Evolutionary conservation across 129 eudicot genomes (phyloP).

Genomic region (Flaveria brownii): DNA sequence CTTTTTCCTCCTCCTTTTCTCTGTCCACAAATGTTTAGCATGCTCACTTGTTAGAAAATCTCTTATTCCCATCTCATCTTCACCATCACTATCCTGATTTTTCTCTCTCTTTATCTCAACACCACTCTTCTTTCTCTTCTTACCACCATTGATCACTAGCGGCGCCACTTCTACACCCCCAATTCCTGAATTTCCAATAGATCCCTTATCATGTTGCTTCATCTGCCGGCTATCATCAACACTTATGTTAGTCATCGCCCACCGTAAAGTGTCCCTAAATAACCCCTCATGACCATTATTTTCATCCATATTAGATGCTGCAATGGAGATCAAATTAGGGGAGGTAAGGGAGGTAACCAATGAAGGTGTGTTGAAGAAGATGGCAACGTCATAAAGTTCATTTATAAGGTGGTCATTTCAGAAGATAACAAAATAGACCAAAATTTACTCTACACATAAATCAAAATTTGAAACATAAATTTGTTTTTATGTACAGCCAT

Average conservation of each 20-base stretch:
- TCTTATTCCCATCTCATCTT: slow-evolving; percentile 10
- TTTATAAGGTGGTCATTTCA: slow-evolving; percentile 15
- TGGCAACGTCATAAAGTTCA: slow-evolving; percentile 14
- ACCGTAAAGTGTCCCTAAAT: no score
- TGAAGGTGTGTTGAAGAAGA: slow-evolving; percentile 21
- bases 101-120: not conserved
- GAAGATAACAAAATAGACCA: not conserved
- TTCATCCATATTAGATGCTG: not conserved
- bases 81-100: not conserved
- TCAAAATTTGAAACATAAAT: not conserved
- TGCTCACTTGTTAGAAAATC: slow-evolving; percentile 35
- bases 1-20: slow-evolving; percentile 82
- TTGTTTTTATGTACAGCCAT: slow-evolving; percentile 16
- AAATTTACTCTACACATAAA: not conserved
- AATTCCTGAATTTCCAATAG: not conserved
- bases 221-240: slow-evolving; percentile 15
- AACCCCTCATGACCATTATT: no score
- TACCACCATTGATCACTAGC: not conserved
- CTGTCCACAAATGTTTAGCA: slow-evolving; percentile 67
- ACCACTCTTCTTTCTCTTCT: not conserved
- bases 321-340: not conserved
- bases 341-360: no score
- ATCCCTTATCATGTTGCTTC: not conserved
- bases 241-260: not conserved
- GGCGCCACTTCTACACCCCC: not conserved